phyloP scores from a whole-genome alignment of 805 yeast species.

The Ogataea zsoltii region DNA sequence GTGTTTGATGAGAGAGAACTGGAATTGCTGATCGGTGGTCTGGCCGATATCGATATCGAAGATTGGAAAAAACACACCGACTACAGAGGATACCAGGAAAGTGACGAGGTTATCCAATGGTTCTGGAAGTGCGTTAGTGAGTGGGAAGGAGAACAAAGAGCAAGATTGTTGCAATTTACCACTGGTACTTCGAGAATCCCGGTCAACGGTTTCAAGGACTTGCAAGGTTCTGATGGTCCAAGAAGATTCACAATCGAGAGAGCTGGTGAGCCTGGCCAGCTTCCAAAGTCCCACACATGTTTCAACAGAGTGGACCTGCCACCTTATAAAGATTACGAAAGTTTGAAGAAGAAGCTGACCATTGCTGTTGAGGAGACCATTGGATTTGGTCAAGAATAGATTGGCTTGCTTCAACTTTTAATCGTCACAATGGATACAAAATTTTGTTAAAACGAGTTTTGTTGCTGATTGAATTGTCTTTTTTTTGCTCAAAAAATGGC shows the following conservation, averaged over 20 bases:
- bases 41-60: conserved; percentile 95
- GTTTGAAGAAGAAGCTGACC: conserved; percentile 84
- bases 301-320: conserved; percentile 98
- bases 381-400: conserved; percentile 95
- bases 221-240: conserved; percentile 99
- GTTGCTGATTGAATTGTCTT: background rate
- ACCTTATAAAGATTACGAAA: conserved; percentile 81
- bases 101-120: conserved; percentile 97
- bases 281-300: conserved; percentile 98
- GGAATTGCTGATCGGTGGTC: conserved; percentile 95
- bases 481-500: background rate
- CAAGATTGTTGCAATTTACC: conserved; percentile 92
- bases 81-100: conserved; percentile 95
- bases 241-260: conserved; percentile 98
- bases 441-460: background rate
- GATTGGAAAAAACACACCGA: conserved; percentile 99
- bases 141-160: conserved; percentile 97
- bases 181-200: conserved; percentile 99
- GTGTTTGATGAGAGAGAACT: conserved; percentile 98
- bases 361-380: conserved; percentile 98
- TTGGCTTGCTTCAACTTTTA: background rate
- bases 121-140: conserved; percentile 92
- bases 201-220: conserved; percentile 96
- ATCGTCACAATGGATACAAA: background rate
- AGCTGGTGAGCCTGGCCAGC: conserved; percentile 90